Evolutionary conservation across 78 protist species (phyloP).

Genomic region (Dictyostelium purpureum): DNA sequence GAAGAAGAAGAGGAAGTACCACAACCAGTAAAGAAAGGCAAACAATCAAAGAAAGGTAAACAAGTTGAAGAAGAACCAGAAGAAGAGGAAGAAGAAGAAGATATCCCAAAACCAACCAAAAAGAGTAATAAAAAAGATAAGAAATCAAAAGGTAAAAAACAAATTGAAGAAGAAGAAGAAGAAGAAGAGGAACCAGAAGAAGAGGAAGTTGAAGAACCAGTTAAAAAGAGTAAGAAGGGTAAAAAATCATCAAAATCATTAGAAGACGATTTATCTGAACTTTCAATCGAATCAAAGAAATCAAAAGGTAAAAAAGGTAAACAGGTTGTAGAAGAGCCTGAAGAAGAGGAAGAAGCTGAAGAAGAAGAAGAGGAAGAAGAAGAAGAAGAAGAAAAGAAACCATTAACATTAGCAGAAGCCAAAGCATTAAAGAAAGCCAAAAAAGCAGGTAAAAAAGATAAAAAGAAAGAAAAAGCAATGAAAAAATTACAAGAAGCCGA

Average conservation of each 20-base stretch:
- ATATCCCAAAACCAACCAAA: not conserved
- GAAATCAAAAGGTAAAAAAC: not conserved
- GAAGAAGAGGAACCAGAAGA: constrained; percentile 32
- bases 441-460: constrained; percentile 18
- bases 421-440: constrained; percentile 53
- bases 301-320: not conserved
- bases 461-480: constrained; percentile 51
- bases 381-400: constrained; percentile 16
- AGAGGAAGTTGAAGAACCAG: constrained; percentile 46
- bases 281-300: constrained; percentile 12
- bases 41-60: not conserved
- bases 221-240: not conserved
- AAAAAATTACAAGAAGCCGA: constrained; percentile 59
- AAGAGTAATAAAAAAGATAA: constrained; percentile 3
- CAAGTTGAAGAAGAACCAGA: constrained; percentile 42
- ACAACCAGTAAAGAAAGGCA: constrained; percentile 33
- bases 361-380: constrained; percentile 55
- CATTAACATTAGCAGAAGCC: constrained; percentile 47
- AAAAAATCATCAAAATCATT: not conserved
- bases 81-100: constrained; percentile 47
- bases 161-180: constrained; percentile 25
- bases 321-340: not conserved
- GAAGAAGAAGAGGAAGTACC: not conserved
- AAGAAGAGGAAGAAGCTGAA: constrained; percentile 36
- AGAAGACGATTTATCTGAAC: constrained; percentile 1